phyloP scores from a whole-genome alignment of 768 basidiomycete species.

The Lactarius quietus region DNA sequence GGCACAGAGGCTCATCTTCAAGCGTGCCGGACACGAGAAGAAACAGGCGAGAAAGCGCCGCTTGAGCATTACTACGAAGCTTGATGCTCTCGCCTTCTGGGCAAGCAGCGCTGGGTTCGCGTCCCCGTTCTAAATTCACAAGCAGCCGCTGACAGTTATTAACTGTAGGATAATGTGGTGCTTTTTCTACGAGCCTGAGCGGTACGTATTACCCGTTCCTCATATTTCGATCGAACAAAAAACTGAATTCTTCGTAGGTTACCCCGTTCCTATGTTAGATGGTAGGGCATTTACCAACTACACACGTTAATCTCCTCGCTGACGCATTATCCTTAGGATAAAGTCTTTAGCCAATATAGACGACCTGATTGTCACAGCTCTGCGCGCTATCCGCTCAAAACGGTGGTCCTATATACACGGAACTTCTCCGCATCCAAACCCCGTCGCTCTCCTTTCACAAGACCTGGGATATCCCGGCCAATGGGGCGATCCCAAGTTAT shows the following conservation, averaged over 20 bases:
- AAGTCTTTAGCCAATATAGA: conserved; percentile 66
- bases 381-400: conserved; percentile 52
- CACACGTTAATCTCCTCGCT: background rate
- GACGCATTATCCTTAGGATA: conserved; percentile 45
- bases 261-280: conserved; percentile 66
- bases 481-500: conserved; percentile 58
- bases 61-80: conserved; percentile 39
- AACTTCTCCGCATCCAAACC: conserved; percentile 37
- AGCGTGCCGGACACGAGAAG: conserved; percentile 26
- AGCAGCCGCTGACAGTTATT: background rate
- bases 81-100: conserved; percentile 77
- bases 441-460: conserved; percentile 45
- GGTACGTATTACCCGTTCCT: conserved; percentile 38
- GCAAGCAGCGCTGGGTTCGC: conserved; percentile 68
- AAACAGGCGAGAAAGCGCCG: conserved; percentile 35
- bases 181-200: conserved; percentile 72
- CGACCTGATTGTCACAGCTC: conserved; percentile 47
- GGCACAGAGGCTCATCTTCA: conserved; percentile 49
- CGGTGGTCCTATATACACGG: conserved; percentile 57
- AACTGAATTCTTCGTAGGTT: conserved; percentile 38
- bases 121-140: background rate
- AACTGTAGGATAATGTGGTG: conserved; percentile 80
- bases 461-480: conserved; percentile 55
- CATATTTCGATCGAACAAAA: background rate
- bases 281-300: conserved; percentile 33